phyloP scores from a whole-genome alignment of 1,284 basidiomycete genomes.

The Heimioporus retisporus region DNA sequence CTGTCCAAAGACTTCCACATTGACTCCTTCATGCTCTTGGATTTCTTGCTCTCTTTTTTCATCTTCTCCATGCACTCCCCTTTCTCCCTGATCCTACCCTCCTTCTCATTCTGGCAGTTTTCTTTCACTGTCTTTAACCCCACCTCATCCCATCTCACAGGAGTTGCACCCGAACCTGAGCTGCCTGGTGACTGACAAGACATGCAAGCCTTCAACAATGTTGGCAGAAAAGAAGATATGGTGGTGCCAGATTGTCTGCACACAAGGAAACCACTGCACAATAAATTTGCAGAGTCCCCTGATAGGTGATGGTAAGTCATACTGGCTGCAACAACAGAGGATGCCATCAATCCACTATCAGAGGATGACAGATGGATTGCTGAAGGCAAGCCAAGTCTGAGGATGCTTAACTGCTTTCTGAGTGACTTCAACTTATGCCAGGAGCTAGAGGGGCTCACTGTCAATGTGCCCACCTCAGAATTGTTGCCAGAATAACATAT shows the following conservation, averaged over 20 bases:
- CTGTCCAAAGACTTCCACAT: slow-evolving; percentile 49
- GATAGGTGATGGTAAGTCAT: slow-evolving; percentile 40
- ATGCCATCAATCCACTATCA: slow-evolving; percentile 54
- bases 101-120: slow-evolving; percentile 58
- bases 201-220: slow-evolving; percentile 62
- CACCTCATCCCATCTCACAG: slow-evolving; percentile 75
- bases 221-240: slow-evolving; percentile 66
- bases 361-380: slow-evolving; percentile 59
- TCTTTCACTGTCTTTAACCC: slow-evolving; percentile 65
- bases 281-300: slow-evolving; percentile 12
- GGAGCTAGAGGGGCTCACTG: slow-evolving; percentile 48
- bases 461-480: slow-evolving; percentile 70
- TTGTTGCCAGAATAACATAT: slow-evolving; percentile 64
- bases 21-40: slow-evolving; percentile 36
- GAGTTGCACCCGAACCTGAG: slow-evolving; percentile 48
- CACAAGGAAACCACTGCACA: slow-evolving; percentile 35
- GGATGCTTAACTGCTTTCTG: slow-evolving; percentile 64
- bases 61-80: slow-evolving; percentile 22
- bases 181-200: slow-evolving; percentile 61
- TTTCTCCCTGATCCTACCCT: slow-evolving; percentile 24
- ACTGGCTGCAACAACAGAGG: slow-evolving; percentile 40
- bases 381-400: slow-evolving; percentile 60
- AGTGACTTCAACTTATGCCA: slow-evolving; percentile 46
- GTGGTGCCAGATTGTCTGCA: slow-evolving; percentile 56
- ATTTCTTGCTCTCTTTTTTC: slow-evolving; percentile 40